Evolutionary conservation across 108 stramenopile genomes (phyloP), one percentile per base, ranked within the genome.

Genomic region (Chaetoceros muelleri): DNA sequence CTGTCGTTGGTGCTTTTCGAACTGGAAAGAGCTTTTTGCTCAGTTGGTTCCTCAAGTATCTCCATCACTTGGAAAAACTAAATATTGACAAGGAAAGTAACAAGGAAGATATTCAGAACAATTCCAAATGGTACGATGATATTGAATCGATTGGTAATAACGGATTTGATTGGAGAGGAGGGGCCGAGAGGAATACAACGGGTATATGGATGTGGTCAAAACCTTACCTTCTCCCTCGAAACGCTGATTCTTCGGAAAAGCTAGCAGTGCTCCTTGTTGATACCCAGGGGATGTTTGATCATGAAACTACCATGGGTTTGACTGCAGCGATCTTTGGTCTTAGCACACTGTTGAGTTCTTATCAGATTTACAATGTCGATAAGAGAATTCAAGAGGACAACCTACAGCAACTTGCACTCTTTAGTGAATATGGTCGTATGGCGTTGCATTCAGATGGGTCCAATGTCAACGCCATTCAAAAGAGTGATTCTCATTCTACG

Each of bases 201-300:
- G 99, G 99, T 26, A 99, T 99, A 61, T 98, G 97, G 96, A 92
- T 98, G 86, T 99, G 99, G 99, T 88, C 76, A 58, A 87, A 97
- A 50, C 96, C 96, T 1, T 93, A 95, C 66, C 73, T 95, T 60
- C 61, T 85, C 23, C 51, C 64, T 28, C 52, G 60, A n/a, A 61
- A 65, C 5, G 63, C 52, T 24, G 67, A 55, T n/a, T 58, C 58
- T 8, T 82, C 70, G 17, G 72, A 76, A 26, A 62, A 58, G 45
- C 61, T 96, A 13, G 96, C 96, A 1, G 81, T 99, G 5, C 44
- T 97, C 3, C 52, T 99, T 52, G 92, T 99, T 46, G 99, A 99
- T 78, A 98, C 99, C 16, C 99, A 99, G 76, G 99, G 99, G 31
- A 95, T 99, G 94, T 99, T 99, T 69, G 99, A 99, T 71, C 89